Evolutionary conservation across 257 asterid genomes (phyloP).

Genomic region (Nicotiana otophora): DNA sequence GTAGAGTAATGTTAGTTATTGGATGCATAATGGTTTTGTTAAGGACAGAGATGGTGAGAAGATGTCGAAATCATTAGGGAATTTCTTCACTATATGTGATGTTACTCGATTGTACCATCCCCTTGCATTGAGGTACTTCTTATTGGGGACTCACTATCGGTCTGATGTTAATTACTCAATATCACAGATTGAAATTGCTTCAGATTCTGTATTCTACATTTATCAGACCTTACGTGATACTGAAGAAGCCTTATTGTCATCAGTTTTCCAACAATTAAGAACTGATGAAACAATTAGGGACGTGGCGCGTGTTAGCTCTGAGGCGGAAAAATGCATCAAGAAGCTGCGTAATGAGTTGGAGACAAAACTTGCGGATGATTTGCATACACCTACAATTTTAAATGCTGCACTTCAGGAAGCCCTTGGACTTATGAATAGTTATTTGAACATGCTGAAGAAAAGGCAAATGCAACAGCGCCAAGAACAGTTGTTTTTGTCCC

Average conservation of each 20-base stretch:
- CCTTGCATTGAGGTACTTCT: slow-evolving; percentile 68
- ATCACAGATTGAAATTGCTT: slow-evolving; percentile 59
- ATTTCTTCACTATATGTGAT: slow-evolving; percentile 79
- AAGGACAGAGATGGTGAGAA: no score
- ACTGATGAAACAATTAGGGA: no score
- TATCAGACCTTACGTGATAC: slow-evolving; percentile 69
- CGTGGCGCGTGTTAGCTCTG: slow-evolving; percentile 26
- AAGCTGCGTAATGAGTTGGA: slow-evolving; percentile 57
- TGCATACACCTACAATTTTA: slow-evolving; percentile 61
- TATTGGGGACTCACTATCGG: slow-evolving; percentile 70
- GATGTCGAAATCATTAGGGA: slow-evolving; percentile 71
- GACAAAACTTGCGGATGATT: slow-evolving; percentile 63
- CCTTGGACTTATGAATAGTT: slow-evolving; percentile 43
- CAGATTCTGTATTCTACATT: slow-evolving; percentile 58
- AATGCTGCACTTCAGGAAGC: slow-evolving; percentile 57
- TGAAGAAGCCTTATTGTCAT: slow-evolving; percentile 34
- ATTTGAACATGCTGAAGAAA: slow-evolving; percentile 40
- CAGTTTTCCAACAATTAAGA: no score
- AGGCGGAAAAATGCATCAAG: slow-evolving; percentile 41
- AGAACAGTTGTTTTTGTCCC: slow-evolving; percentile 23
- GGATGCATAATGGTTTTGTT: no score
- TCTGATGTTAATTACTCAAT: slow-evolving; percentile 66
- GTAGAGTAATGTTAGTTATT: no score
- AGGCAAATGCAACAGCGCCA: slow-evolving; percentile 27
- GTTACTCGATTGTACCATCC: slow-evolving; percentile 68